Evolutionary conservation across 2,329 filamentous ascomycete species (phyloP), one percentile per base, ranked within the genome.

Genomic region (Penicillium digitatum): DNA sequence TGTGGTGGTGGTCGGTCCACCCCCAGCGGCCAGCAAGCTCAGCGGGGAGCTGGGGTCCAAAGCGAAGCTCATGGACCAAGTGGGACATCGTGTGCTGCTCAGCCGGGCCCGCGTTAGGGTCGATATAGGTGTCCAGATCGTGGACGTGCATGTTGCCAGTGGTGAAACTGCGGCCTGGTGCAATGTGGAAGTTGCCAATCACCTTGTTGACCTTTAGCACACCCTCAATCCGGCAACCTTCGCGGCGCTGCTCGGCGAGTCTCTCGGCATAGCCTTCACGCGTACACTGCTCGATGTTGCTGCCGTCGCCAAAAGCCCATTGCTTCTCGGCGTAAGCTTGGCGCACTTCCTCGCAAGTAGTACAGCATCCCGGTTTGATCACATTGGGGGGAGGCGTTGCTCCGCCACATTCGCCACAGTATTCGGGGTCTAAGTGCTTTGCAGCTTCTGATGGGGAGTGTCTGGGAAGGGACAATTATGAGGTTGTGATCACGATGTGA

Each of bases 141-240:
- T 99, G 94, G 20, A 96, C 90, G 76, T 99, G 94, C 84, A 97
- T 88, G 78, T 96, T 95, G 63, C 90, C 91, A 69, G 89, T 95
- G 74, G 88, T 95, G 82, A 97, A 97, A 73, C 88, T 93, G 75
- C 93, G 90, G 66, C 94, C 94, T 1, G 94, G 94, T 1, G 95
- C 94, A 66, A 99, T 88, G 75, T 99, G 94, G 82, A 99, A 99
- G 79, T 99, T 99, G 54, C 94, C 94, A 52, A 99, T 83, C 26
- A 99, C 94, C 78, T 99, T 99, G 82, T 99, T 99, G 63, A 99
- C 95, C 45, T 90, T 89, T 65, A 99, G 83, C 37, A 85, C 85
- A 56, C 94, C 94, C 73, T 96, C 91, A 61, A 99, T 88, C 48
- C 94, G 89, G 76, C 94, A 99, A 56, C 94, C 94, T 77, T 99